Base-by-base conservation (phyloP, 257 asterid species). In the Mentha longifolia region DNA sequence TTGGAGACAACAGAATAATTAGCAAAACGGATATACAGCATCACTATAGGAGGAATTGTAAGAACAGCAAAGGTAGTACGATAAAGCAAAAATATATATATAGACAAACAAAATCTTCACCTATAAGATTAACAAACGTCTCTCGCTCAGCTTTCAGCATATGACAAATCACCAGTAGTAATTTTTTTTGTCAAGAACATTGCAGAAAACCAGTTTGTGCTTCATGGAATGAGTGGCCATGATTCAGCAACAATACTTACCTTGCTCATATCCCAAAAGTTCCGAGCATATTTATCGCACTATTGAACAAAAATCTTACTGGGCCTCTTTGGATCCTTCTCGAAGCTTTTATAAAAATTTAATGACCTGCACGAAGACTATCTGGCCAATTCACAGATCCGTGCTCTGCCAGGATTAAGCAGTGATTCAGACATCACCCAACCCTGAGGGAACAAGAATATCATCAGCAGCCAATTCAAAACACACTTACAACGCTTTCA, bases 371-470 rank as follows among this genome's bases (percentile, higher is more conserved):
- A 17, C 20, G 15, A 63, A 33, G 59, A 60, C 75, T 75, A 83
- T 71, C 79, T 67, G 59, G 52, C 80, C 86, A 80, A 35, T 42
- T 84, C 87, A 74, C 96, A 91, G 58, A 94, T 75, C 73, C 97
- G 91, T 47, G 95, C 84, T 85, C 83, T 85, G 51, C 97, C 98
- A 37, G 97, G 98, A 84, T 94, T 94, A 68, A 94, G 96, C 20
- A 83, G 89, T 31, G 97, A 86, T 70, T 94, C 96, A 3, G 98
- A 89, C 99, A 95, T 95, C 73, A 87, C 87, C 99, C 99, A 95
- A 39, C 99, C 99, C 96, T 95, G 88, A 66, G 71, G 72, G 46
- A 77, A 76, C 15, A 62, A 28, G 52, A 61, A 57, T 73, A 37
- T 28, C 31, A 33, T 80, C 51, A 82, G 50, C 54, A 82, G 60